These are phyloP conservation scores for Pseudotulostoma volvatum DNA, from an alignment of 495 filamentous ascomycete species.

Conservation along the genomic window DNA sequence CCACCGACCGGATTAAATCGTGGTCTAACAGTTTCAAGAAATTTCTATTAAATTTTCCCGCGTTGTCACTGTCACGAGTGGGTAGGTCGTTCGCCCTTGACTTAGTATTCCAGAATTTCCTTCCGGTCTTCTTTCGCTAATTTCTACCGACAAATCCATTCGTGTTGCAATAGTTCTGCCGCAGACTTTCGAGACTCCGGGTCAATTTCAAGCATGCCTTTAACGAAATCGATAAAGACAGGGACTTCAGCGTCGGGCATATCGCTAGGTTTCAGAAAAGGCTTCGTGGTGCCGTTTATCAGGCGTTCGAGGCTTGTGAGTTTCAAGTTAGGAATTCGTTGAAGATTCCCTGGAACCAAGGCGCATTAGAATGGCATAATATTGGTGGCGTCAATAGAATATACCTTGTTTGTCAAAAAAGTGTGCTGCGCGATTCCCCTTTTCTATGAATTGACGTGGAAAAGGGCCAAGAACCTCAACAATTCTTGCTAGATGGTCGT, in stretches of 20 bases:
- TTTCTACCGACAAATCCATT: too few species aligned
- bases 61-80: too few species aligned
- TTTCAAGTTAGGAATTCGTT: slow-evolving; percentile 11
- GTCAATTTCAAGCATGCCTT: slow-evolving; percentile 11
- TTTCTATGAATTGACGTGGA: slow-evolving; percentile 5
- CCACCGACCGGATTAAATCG: too few species aligned
- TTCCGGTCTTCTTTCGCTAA: too few species aligned
- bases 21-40: too few species aligned
- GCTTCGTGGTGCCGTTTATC: slow-evolving; percentile 10
- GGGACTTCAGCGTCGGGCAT: slow-evolving; percentile 12
- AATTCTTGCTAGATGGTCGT: slow-evolving; percentile 10
- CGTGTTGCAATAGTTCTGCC: slow-evolving; percentile 11
- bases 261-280: slow-evolving; percentile 9
- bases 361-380: neutral
- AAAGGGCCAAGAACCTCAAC: slow-evolving; percentile 11
- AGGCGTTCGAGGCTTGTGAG: slow-evolving; percentile 10
- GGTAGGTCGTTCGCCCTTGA: too few species aligned
- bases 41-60: too few species aligned
- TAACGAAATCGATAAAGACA: slow-evolving; percentile 20
- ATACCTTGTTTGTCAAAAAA: slow-evolving; percentile 11
- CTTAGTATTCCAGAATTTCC: too few species aligned
- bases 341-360: slow-evolving; percentile 8
- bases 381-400: neutral
- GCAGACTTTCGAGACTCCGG: slow-evolving; percentile 9
- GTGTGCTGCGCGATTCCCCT: slow-evolving; percentile 2